Evolutionary conservation across 2,329 filamentous ascomycete genomes (phyloP).

Genomic region (Diplodia seriata): DNA sequence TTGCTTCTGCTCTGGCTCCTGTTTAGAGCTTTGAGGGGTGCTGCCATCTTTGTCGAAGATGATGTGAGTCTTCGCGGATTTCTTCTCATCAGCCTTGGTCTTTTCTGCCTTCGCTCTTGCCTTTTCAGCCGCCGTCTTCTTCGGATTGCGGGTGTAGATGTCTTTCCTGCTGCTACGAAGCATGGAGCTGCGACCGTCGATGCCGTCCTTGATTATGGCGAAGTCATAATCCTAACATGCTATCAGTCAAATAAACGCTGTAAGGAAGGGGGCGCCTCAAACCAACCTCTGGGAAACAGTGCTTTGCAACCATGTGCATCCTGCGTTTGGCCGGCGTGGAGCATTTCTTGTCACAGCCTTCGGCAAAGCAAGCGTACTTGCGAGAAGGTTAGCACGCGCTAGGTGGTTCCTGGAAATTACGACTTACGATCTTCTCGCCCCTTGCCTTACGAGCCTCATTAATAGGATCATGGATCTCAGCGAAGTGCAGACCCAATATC

Average conservation of each 20-base stretch:
- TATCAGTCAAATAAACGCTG: background rate
- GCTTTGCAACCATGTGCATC: slow-evolving; percentile 91
- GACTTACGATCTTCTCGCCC: slow-evolving; percentile 82
- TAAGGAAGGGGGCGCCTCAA: background rate
- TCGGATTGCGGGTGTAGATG: background rate
- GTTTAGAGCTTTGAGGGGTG: background rate
- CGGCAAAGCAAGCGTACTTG: slow-evolving; percentile 87
- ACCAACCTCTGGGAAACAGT: slow-evolving; percentile 76
- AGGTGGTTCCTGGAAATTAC: background rate
- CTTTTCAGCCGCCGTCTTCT: background rate
- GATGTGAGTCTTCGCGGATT: slow-evolving; percentile 1
- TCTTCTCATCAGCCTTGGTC: slow-evolving; percentile 6
- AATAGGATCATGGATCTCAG: slow-evolving; percentile 89
- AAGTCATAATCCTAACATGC: slow-evolving; percentile 43
- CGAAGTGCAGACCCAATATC: slow-evolving; percentile 82
- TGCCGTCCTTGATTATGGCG: slow-evolving; percentile 82
- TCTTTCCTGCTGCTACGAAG: slow-evolving; percentile 52
- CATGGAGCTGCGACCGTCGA: slow-evolving; percentile 83
- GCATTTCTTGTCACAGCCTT: slow-evolving; percentile 85
- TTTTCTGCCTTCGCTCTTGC: background rate
- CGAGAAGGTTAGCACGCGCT: slow-evolving; percentile 16
- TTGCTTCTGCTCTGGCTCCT: background rate
- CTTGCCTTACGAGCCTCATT: slow-evolving; percentile 73
- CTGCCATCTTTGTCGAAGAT: slow-evolving; percentile 16
- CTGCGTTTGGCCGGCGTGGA: slow-evolving; percentile 82